Base-by-base conservation (phyloP, 2,329 filamentous ascomycete genomes). In the Penicillium griseofulvum region DNA sequence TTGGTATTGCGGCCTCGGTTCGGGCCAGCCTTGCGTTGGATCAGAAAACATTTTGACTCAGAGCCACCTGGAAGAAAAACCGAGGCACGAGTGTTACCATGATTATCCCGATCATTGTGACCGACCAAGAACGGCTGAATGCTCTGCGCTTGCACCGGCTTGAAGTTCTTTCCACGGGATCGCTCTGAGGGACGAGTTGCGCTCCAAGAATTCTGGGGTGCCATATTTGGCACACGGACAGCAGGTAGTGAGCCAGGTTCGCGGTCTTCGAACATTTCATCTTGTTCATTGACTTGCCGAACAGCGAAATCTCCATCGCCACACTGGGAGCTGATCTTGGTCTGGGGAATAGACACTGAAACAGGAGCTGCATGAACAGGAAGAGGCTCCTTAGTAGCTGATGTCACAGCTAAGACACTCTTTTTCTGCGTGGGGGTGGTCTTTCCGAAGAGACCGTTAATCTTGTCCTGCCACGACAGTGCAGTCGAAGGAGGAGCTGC, bases 181-280 rank as follows among this genome's bases (percentile, higher is more conserved):
- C 68, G 65, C 16, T 71, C 65, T 12, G 73, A 72, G 10, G 73
- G 63, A 28, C 48, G 48, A 65, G 68, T 24, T 82, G 83, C 48
- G 14, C 85, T 81, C 86, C 87, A 90, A 16, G 85, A 82, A 34
- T 81, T 80, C 34, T 83, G 80, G 1, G 87, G 86, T 5, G 81
- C 80, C 54, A 80, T 81, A 44, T 80, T 78, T 8, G 88, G 88
- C n/a, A 91, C 75, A 52, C 82, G 83, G 24, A 91, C 84, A 22
- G 83, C 80, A 0, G 88, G 88, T n/a, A 90, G 74, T 8, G 88
- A 91, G 4, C 88, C 88, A 78, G 89, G 89, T 70, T 91, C 88
- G 65, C 89, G 87, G 66, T 91, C 87, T 67, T 90, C 89, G 61
- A 92, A 92, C 61, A 89, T 90, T 58, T 89, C 87, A 63, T 91